These are phyloP conservation scores for Xylaria sp. DNA, from an alignment of 2,329 filamentous ascomycete genomes.

Conservation along the genomic window DNA sequence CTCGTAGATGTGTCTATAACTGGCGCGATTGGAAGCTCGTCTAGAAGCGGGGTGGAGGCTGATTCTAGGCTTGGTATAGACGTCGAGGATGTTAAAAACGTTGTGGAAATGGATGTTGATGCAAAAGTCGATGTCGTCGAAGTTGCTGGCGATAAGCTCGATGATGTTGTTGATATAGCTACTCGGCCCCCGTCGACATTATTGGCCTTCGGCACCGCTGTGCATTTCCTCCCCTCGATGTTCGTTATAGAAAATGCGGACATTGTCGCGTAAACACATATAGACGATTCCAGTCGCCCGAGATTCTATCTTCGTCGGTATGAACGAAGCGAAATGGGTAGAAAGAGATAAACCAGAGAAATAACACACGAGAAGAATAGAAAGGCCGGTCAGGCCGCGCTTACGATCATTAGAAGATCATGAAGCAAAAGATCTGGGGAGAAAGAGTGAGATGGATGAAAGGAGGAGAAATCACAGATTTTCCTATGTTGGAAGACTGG, in stretches of 20 bases:
- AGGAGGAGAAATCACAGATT: slow-evolving; percentile 26
- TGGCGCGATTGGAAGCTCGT: not conserved
- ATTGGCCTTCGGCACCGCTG: slow-evolving; percentile 53
- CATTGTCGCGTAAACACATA: slow-evolving; percentile 45
- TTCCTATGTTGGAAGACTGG: slow-evolving; percentile 22
- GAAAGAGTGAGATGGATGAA: slow-evolving; percentile 17
- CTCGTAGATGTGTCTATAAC: not conserved
- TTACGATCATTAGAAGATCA: slow-evolving; percentile 47
- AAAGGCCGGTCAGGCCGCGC: slow-evolving; percentile 48
- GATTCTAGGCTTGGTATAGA: slow-evolving; percentile 1
- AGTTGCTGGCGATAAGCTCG: slow-evolving; percentile 15
- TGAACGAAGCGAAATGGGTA: slow-evolving; percentile 34
- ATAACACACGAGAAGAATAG: slow-evolving; percentile 40
- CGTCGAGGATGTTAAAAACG: slow-evolving; percentile 24
- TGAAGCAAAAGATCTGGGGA: slow-evolving; percentile 42
- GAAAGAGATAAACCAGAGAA: slow-evolving; percentile 39
- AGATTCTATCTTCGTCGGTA: slow-evolving; percentile 28
- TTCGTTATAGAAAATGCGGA: slow-evolving; percentile 55
- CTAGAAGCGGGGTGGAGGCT: not conserved
- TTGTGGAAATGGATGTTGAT: slow-evolving; percentile 18
- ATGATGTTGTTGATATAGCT: slow-evolving; percentile 16
- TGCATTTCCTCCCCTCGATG: slow-evolving; percentile 58
- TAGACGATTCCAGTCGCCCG: slow-evolving; percentile 54
- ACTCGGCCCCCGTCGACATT: slow-evolving; percentile 28
- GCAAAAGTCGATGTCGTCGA: slow-evolving; percentile 13